Evolutionary conservation across 352 stramenopile species (phyloP), one percentile per base, ranked within the genome.

Genomic region (Globisporangium emineosum): DNA sequence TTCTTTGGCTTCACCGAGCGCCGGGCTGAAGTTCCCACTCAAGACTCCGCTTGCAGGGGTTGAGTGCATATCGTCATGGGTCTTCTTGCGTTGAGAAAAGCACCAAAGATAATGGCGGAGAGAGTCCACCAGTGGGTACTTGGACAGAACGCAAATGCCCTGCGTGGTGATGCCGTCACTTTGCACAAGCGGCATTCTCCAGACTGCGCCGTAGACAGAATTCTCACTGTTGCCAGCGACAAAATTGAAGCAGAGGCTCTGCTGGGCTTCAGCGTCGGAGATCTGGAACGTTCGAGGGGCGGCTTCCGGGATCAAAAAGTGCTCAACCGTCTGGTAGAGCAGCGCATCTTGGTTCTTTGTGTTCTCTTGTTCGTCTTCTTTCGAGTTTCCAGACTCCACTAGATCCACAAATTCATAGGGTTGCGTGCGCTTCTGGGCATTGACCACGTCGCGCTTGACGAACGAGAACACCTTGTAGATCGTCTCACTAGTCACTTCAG

Each of bases 141-240:
- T 78, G 0, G 84, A 93, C 35, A 86, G 17, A 29, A 89, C 62
- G 23, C 78, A 89, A 12, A 91, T 35, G 0, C 81, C 81, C 52
- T 79, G 64, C 0, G 62, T 53, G 0, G 45, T 60, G 10, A 50
- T 19, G 2, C 42, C 27, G 15, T 56, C 27, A 9, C 25, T 25
- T 7, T 54, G 17, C 1, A 42, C 53, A 43, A 71, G 33, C 29
- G 72, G 63, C 0, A 65, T 32, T 32, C 79, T 70, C 71, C 83
- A 77, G 7, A 73, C 68, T 8, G 77, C 77, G 0, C 78, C 81
- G 40, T 87, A 85, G 1, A 85, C 50, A 5, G 61, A 35, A 21
- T 72, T 71, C 0, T 75, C 66, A 0, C 67, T 72, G 30, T 61
- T 75, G 6, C 79, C 78, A 57, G 72, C 71, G n/a, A 72, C 68